Conservation (phyloP, 768 basidiomycete species). For the Lyophyllum semitale region DNA sequence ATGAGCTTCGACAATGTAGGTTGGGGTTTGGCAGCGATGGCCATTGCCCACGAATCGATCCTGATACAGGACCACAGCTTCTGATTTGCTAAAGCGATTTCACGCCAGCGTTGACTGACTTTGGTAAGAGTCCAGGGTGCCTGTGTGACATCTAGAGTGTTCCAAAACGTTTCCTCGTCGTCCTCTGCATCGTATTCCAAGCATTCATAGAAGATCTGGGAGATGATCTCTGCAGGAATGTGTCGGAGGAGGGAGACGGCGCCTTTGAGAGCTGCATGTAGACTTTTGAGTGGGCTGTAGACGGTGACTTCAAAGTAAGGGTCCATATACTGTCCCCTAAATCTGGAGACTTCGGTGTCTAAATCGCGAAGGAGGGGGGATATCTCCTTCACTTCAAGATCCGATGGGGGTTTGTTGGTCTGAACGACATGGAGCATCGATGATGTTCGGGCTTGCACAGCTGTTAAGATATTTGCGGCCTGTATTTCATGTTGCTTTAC, state of each 20-base stretch:
- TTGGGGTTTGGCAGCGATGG: not conserved
- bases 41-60: not conserved
- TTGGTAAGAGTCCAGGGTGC: not conserved
- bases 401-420: constrained; percentile 1
- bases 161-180: not conserved
- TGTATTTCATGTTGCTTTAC: not conserved
- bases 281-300: not conserved
- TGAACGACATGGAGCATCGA: not conserved
- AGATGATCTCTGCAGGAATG: constrained; percentile 2
- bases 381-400: not conserved
- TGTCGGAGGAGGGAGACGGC: not conserved
- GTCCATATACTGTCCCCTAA: not conserved
- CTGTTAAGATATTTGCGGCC: not conserved
- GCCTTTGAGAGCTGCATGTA: not conserved
- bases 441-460: not conserved
- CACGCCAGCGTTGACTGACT: not conserved
- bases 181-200: not conserved
- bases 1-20: not conserved
- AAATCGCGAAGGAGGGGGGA: not conserved
- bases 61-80: not conserved
- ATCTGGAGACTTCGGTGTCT: not conserved
- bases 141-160: not conserved
- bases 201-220: not conserved
- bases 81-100: not conserved
- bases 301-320: not conserved